Conservation (phyloP, 208 protist genomes). For the Acanthamoeba divionensis region DNA sequence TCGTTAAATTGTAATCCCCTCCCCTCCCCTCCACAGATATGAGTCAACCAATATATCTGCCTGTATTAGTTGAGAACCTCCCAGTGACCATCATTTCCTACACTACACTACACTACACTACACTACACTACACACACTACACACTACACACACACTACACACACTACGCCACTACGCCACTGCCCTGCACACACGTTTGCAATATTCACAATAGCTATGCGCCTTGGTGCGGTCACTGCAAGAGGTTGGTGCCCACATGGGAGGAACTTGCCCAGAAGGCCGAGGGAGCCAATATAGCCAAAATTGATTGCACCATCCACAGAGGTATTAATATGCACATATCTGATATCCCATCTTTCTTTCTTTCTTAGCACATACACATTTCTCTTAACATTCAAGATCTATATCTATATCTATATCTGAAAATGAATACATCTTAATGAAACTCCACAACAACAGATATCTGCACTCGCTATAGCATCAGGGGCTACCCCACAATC, state of each 20-base stretch:
- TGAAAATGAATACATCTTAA: too few species aligned
- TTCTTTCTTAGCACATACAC: neutral
- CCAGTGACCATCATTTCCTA: too few species aligned
- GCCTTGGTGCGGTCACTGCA: conserved; percentile 50
- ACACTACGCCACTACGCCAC: neutral
- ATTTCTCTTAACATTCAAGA: neutral
- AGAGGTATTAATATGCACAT: neutral
- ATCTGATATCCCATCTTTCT: neutral
- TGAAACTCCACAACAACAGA: neutral
- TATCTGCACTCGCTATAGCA: neutral
- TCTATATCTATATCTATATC: too few species aligned
- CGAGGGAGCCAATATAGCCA: neutral
- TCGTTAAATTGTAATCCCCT: neutral
- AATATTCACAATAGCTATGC: neutral
- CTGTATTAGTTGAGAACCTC: too few species aligned
- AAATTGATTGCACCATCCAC: conserved; percentile 22
- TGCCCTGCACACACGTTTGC: neutral
- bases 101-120: too few species aligned
- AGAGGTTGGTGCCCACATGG: conserved; percentile 34
- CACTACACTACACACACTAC: too few species aligned
- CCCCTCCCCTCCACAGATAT: neutral
- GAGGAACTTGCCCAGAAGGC: neutral
- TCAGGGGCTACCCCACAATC: conserved; percentile 33
- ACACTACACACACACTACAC: too few species aligned
- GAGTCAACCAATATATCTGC: too few species aligned